Evolutionary conservation across 2,329 filamentous ascomycete species (phyloP).

Genomic region (Fusarium sacchari): DNA sequence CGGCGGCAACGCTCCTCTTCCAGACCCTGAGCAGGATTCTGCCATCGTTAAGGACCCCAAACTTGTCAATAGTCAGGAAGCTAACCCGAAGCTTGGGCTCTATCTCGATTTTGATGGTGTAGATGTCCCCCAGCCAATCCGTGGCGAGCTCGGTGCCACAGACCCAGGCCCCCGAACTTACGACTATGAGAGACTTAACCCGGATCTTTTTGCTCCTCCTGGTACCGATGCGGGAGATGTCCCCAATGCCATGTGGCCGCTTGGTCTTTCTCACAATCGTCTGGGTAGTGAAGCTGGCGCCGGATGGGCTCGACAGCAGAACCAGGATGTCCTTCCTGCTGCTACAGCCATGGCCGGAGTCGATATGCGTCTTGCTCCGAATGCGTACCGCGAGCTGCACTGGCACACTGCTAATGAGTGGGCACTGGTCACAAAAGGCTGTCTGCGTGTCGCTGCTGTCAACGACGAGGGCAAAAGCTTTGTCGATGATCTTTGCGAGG

Average conservation of each 20-base stretch:
- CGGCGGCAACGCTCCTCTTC: constrained; percentile 3
- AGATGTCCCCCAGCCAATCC: constrained; percentile 11
- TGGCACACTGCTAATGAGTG: constrained; percentile 12
- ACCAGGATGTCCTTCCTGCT: not conserved
- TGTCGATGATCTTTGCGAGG: constrained; percentile 5
- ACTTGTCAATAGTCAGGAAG: constrained; percentile 6
- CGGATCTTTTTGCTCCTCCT: constrained; percentile 7
- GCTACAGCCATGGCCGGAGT: constrained; percentile 12
- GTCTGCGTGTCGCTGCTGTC: constrained; percentile 5
- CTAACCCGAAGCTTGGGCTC: constrained; percentile 4
- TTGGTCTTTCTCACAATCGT: constrained; percentile 14
- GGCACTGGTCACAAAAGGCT: constrained; percentile 13
- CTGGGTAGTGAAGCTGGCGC: constrained; percentile 6
- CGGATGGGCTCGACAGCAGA: constrained; percentile 18
- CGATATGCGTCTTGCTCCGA: constrained; percentile 9
- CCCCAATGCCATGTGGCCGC: constrained; percentile 8
- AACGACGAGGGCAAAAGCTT: constrained; percentile 11
- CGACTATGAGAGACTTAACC: constrained; percentile 16
- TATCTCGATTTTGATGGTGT: constrained; percentile 11
- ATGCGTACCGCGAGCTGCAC: constrained; percentile 10
- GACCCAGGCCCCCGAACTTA: constrained; percentile 16
- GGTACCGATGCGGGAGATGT: constrained; percentile 10
- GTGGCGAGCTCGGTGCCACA: constrained; percentile 2
- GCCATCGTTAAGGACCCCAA: constrained; percentile 14
- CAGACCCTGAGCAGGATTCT: constrained; percentile 3